These are phyloP conservation scores for Entomortierella chlamydospora DNA, from an alignment of 192 early-diverging fungal species.

Conservation along the genomic window DNA sequence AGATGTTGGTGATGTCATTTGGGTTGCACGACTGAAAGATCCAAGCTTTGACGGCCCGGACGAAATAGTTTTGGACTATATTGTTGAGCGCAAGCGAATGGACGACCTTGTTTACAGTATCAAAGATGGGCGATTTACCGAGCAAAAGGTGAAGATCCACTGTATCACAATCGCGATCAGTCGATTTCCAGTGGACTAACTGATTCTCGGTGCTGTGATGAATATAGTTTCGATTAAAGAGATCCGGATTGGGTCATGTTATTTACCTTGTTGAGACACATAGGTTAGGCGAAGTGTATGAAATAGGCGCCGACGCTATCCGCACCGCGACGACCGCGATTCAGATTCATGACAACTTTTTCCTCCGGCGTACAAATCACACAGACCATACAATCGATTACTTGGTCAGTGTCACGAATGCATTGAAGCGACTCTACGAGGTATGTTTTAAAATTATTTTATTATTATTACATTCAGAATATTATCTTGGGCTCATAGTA, in stretches of 20 bases:
- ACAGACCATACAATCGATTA: constrained; percentile 90
- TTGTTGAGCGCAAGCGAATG: constrained; percentile 95
- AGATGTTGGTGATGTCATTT: constrained; percentile 89
- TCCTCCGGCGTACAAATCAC: constrained; percentile 78
- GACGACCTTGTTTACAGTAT: constrained; percentile 94
- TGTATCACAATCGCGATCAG: too few species aligned
- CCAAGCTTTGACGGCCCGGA: constrained; percentile 30
- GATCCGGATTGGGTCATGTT: constrained; percentile 76
- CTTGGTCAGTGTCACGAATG: constrained; percentile 70
- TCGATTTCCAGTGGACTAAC: too few species aligned
- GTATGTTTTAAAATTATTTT: constrained; percentile 32
- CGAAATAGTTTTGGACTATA: constrained; percentile 84
- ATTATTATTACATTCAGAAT: too few species aligned
- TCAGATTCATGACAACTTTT: constrained; percentile 86
- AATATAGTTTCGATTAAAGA: constrained; percentile 73
- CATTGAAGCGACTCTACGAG: constrained; percentile 65
- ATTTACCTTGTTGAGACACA: constrained; percentile 93
- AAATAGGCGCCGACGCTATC: constrained; percentile 72
- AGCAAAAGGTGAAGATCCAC: constrained; percentile 93
- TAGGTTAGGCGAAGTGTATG: constrained; percentile 67
- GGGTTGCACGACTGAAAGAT: constrained; percentile 75
- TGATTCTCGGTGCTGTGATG: constrained; percentile 6
- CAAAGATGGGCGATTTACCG: constrained; percentile 91
- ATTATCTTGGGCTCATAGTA: background rate
- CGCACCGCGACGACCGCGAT: constrained; percentile 78